Evolutionary conservation across 1,284 basidiomycete genomes (phyloP).

Genomic region (Ustilago esculenta): DNA sequence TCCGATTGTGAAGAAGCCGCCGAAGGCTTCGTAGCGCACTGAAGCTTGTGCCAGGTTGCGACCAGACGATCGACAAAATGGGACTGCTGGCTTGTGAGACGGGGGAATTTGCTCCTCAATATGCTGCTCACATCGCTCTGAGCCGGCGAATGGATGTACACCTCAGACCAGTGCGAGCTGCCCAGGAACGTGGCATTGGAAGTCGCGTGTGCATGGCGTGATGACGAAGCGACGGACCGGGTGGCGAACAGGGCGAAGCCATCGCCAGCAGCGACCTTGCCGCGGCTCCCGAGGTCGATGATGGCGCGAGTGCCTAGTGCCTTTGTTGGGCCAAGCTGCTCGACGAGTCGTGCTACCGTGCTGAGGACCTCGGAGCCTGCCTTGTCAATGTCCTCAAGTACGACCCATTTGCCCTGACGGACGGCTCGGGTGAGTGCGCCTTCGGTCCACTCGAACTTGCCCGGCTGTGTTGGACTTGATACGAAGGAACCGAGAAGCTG

Average conservation of each 20-base stretch:
- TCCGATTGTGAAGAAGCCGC: constrained; percentile 15
- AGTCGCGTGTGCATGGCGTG: constrained; percentile 56
- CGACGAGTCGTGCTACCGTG: constrained; percentile 72
- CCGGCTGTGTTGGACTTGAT: constrained; percentile 84
- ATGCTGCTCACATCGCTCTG: constrained; percentile 56
- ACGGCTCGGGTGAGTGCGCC: constrained; percentile 91
- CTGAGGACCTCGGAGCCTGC: constrained; percentile 60
- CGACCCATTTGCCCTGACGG: constrained; percentile 89
- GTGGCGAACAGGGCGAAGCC: constrained; percentile 69
- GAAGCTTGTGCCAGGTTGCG: constrained; percentile 52
- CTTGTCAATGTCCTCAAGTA: constrained; percentile 89
- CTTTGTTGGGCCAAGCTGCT: constrained; percentile 77
- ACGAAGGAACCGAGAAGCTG: constrained; percentile 92
- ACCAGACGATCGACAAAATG: constrained; percentile 49
- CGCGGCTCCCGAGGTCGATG: constrained; percentile 69
- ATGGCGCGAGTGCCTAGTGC: constrained; percentile 79
- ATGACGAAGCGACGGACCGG: constrained; percentile 64
- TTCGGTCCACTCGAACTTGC: constrained; percentile 95
- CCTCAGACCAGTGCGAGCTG: constrained; percentile 71
- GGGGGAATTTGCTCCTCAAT: constrained; percentile 37
- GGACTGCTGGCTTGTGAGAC: constrained; percentile 25
- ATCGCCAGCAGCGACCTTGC: constrained; percentile 66
- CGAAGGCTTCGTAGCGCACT: constrained; percentile 35
- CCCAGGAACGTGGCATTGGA: constrained; percentile 72
- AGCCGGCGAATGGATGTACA: constrained; percentile 42